These are phyloP conservation scores for Rubroboletus satanas DNA, from an alignment of 768 basidiomycete species.

Conservation along the genomic window DNA sequence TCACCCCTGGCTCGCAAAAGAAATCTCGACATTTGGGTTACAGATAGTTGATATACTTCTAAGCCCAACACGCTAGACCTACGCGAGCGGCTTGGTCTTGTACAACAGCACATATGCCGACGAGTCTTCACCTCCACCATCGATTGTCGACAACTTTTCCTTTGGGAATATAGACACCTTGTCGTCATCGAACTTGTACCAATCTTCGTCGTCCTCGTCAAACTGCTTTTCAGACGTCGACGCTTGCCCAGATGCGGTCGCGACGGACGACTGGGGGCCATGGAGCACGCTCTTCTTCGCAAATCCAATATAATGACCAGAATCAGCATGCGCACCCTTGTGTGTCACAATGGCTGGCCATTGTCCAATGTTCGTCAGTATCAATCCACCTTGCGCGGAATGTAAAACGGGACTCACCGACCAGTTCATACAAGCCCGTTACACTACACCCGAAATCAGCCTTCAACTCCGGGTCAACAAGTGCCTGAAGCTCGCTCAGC, in stretches of 20 bases:
- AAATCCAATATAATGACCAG: constrained; percentile 94
- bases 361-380: neutral
- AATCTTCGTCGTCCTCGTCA: constrained; percentile 68
- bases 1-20: neutral
- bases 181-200: constrained; percentile 98
- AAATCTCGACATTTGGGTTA: constrained; percentile 9
- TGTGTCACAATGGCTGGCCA: constrained; percentile 89
- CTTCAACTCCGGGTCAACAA: constrained; percentile 62
- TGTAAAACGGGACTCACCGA: constrained; percentile 51
- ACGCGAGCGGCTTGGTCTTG: constrained; percentile 52
- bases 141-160: constrained; percentile 80
- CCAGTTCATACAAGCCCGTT: constrained; percentile 86
- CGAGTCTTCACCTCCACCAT: constrained; percentile 91
- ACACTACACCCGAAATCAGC: constrained; percentile 69
- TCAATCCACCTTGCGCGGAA: neutral
- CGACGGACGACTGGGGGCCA: constrained; percentile 16
- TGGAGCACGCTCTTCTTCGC: constrained; percentile 76
- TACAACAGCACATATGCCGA: constrained; percentile 89
- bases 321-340: constrained; percentile 93
- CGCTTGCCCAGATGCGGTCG: constrained; percentile 2
- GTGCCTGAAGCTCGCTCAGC: constrained; percentile 53
- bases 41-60: constrained; percentile 16
- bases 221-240: constrained; percentile 17
- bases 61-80: constrained; percentile 5
- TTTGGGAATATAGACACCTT: constrained; percentile 83